phyloP scores from a whole-genome alignment of 202 grass and related monocot species.

The Cymbopogon flexuosus region DNA sequence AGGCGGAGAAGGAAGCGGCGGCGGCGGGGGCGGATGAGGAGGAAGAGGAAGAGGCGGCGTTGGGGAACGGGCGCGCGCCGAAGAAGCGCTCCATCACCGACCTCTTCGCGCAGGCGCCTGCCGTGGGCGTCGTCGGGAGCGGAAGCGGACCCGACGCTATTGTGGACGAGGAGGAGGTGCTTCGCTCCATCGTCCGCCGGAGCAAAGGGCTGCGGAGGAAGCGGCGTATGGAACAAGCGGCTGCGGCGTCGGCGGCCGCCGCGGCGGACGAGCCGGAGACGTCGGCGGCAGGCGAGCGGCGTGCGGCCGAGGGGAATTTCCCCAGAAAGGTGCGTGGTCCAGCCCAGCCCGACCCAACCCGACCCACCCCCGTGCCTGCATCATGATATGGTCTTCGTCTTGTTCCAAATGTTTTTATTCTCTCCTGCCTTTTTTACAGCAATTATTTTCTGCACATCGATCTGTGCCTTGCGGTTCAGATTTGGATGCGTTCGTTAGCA shows the following conservation, averaged over 20 bases:
- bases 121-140: not conserved
- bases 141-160: not conserved
- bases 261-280: not conserved
- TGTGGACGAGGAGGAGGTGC: constrained; percentile 32
- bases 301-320: constrained; percentile 30
- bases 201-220: constrained; percentile 27
- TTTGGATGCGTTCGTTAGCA: not conserved
- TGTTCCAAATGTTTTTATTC: not conserved
- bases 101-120: constrained; percentile 46
- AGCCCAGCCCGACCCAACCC: constrained; percentile 32
- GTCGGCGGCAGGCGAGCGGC: not conserved
- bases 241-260: not conserved
- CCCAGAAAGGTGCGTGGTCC: constrained; percentile 45
- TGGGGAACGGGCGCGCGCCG: constrained; percentile 18
- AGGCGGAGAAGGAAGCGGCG: not conserved
- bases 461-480: not conserved
- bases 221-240: not conserved
- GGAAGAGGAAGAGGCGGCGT: not conserved
- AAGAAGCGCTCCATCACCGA: constrained; percentile 47
- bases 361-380: not conserved
- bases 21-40: not conserved
- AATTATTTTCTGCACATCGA: not conserved
- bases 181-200: constrained; percentile 27
- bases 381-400: constrained; percentile 23
- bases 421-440: not conserved